Conservation (phyloP, 495 filamentous ascomycete genomes). For the Hypoxylon fragiforme region DNA sequence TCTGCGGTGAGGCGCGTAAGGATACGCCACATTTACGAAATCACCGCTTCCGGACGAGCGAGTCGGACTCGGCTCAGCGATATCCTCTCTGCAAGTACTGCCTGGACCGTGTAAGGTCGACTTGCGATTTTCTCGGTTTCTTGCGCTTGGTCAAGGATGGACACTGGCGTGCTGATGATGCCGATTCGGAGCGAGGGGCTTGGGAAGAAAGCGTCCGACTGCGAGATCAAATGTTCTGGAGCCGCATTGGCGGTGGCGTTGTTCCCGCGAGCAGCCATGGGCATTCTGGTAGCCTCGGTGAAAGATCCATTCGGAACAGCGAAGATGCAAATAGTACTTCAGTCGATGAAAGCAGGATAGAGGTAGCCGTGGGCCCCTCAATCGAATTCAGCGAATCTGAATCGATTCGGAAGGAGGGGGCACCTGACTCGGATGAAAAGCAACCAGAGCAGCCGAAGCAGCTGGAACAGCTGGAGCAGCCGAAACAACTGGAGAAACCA, state of each 20-base stretch:
- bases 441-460: constrained; percentile 3
- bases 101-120: constrained; percentile 76
- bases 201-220: constrained; percentile 93
- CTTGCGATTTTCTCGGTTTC: constrained; percentile 91
- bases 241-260: constrained; percentile 84
- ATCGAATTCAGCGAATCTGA: constrained; percentile 9
- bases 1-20: constrained; percentile 82
- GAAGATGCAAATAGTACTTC: constrained; percentile 16
- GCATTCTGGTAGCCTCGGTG: constrained; percentile 23
- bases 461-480: too few species aligned
- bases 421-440: constrained; percentile 11
- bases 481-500: too few species aligned
- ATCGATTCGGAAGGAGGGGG: constrained; percentile 9
- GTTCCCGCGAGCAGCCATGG: constrained; percentile 62
- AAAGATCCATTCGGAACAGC: constrained; percentile 21
- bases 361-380: constrained; percentile 1
- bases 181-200: constrained; percentile 75
- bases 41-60: constrained; percentile 87
- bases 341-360: constrained; percentile 3
- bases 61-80: constrained; percentile 78
- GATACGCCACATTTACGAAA: constrained; percentile 70
- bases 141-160: constrained; percentile 88
- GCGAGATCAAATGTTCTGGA: constrained; percentile 96
- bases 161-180: constrained; percentile 76
- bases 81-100: constrained; percentile 93